A percentile compares a stretch with the other conserved stretches of the same genome.
Conservation (phyloP, 768 basidiomycete species). For the Hygrocybe coccinea region DNA sequence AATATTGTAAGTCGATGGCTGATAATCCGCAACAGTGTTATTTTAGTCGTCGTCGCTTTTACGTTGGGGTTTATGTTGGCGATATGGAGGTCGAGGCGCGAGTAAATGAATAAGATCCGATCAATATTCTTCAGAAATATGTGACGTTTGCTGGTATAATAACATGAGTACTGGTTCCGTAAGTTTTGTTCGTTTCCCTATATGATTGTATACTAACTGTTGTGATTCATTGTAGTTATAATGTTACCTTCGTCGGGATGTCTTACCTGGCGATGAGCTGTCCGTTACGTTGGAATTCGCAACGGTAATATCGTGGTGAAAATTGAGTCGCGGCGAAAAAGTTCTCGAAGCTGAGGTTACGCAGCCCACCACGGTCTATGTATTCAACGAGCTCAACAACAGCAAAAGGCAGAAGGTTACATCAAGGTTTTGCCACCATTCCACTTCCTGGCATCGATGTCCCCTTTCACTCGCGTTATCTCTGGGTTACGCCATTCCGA, state of each 20-base stretch:
- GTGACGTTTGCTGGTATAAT: too few relatives aligned
- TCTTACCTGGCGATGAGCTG: constrained; percentile 84
- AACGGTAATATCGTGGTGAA: constrained; percentile 91
- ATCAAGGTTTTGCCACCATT: constrained; percentile 93
- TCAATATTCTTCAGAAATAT: too few relatives aligned
- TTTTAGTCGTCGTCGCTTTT: too few relatives aligned
- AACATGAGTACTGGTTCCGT: too few relatives aligned
- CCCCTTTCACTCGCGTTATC: constrained; percentile 98
- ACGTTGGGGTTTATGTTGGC: too few relatives aligned
- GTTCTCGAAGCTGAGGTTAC: constrained; percentile 90
- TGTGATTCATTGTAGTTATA: constrained; percentile 50
- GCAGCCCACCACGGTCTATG: constrained; percentile 89
- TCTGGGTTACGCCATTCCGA: constrained; percentile 98
- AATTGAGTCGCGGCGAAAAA: constrained; percentile 87
- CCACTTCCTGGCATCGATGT: constrained; percentile 97
- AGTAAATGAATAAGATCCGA: too few relatives aligned
- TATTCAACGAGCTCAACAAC: constrained; percentile 79
- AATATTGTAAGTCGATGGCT: too few relatives aligned
- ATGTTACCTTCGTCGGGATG: constrained; percentile 97
- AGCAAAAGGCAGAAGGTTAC: constrained; percentile 73
- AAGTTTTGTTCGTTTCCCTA: constrained; percentile 5
- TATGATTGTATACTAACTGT: constrained; percentile 4
- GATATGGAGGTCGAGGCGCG: too few relatives aligned
- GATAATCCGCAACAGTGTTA: too few relatives aligned
- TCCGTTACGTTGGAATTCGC: constrained; percentile 82